A percentile compares a stretch with the other conserved stretches of the same genome.
These are phyloP conservation scores for Lachancea mirantina DNA, from an alignment of 805 yeast species.

Conservation along the genomic window DNA sequence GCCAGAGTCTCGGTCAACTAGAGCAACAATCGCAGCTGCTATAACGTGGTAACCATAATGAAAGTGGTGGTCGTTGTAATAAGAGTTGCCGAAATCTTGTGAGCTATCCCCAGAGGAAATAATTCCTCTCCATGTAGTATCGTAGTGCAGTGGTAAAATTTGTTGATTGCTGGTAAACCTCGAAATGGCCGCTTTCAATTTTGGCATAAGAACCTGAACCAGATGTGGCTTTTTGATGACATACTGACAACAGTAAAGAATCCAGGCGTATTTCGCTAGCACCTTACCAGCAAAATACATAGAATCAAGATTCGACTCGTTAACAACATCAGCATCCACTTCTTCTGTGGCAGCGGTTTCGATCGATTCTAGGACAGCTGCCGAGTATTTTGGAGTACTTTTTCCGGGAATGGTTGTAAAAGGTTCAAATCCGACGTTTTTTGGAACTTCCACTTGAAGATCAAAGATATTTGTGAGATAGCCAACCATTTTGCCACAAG, in stretches of 20 bases:
- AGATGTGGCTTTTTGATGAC: slow-evolving; percentile 51
- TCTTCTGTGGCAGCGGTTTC: slow-evolving; percentile 32
- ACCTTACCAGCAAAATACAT: slow-evolving; percentile 89
- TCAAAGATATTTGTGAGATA: slow-evolving; percentile 36
- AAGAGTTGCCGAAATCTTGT: slow-evolving; percentile 67
- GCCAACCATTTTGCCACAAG: slow-evolving; percentile 42
- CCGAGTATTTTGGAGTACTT: slow-evolving; percentile 23
- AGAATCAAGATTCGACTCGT: slow-evolving; percentile 57
- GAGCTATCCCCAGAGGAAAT: slow-evolving; percentile 56
- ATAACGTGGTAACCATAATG: slow-evolving; percentile 71
- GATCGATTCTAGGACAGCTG: slow-evolving; percentile 27
- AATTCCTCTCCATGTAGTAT: slow-evolving; percentile 70
- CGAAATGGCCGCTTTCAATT: slow-evolving; percentile 59
- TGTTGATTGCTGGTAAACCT: slow-evolving; percentile 67
- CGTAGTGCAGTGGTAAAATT: slow-evolving; percentile 67
- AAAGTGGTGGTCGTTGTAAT: slow-evolving; percentile 70
- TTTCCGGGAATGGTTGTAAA: slow-evolving; percentile 31
- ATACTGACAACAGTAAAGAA: slow-evolving; percentile 64
- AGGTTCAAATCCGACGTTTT: slow-evolving; percentile 41
- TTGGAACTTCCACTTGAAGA: slow-evolving; percentile 39
- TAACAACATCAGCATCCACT: slow-evolving; percentile 35
- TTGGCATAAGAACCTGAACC: slow-evolving; percentile 45
- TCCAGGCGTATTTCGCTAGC: slow-evolving; percentile 84
- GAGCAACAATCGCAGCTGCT: slow-evolving; percentile 58
- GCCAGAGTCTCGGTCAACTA: slow-evolving; percentile 43